Evolutionary conservation across 2,329 filamentous ascomycete genomes (phyloP), one percentile per base, ranked within the genome.

Genomic region (Microsporum canis): DNA sequence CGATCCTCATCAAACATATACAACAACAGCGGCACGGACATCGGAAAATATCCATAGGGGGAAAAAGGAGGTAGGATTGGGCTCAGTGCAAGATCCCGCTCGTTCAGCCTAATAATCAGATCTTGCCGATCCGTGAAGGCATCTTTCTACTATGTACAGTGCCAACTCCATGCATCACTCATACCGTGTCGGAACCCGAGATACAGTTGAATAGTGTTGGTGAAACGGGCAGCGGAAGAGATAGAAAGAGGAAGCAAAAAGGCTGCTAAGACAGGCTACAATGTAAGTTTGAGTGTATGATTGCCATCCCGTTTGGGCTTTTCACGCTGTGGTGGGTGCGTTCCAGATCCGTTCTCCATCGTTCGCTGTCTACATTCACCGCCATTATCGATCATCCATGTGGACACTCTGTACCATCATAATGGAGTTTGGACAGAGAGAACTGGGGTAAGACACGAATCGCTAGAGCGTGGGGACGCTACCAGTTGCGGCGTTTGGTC

Each of bases 391-490:
- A 55, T 36, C 31, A 10, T 36, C 49, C 23, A 31, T 51, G 45
- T 23, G 31, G 27, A 8, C n/a, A 31, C 41, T n/a, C 3, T 5
- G 10, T 5, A 45, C 23, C 0, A 1, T 31, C 17, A 23, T 23
- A 23, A 23, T 23, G 17, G 1, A 23, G 49, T 51, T 17, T 31
- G 49, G 49, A 17, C 12, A 17, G 45, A 12, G 49, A 55, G 49
- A 55, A 55, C 49, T 34, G 49, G 49, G 12, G 49, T 55, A 17
- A 55, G 49, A 36, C 45, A 49, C 49, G 31, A 55, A 55, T 55
- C 49, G 17, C 31, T 55, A 55, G 49, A 55, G 49, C 49, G 49
- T 55, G 49, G 49, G 31, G 49, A 55, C 49, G n/a, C 31, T 14
- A 23, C 12, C 14, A 55, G 49, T 17, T 55, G 49, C 49, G 49